phyloP scores from a whole-genome alignment of 495 filamentous ascomycete genomes.

The Penicillium manginii region DNA sequence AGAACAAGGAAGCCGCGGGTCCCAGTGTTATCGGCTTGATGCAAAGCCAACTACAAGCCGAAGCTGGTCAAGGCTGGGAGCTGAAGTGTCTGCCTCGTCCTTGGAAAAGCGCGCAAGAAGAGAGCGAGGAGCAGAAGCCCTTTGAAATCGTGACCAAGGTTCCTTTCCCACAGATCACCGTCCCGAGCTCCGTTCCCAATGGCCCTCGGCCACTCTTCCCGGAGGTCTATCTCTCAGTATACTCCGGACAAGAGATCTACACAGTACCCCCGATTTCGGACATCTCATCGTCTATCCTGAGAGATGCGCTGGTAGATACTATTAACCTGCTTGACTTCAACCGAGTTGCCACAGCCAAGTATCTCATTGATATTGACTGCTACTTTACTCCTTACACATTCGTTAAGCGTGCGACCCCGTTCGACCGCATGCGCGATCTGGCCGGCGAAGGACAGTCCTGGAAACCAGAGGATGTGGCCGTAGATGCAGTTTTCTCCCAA shows the following conservation, averaged over 20 bases:
- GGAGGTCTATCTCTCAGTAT: conserved; percentile 93
- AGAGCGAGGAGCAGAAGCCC: conserved; percentile 42
- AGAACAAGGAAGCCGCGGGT: conserved; percentile 52
- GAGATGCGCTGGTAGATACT: conserved; percentile 87
- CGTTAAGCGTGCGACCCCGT: conserved; percentile 87
- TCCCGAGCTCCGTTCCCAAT: conserved; percentile 74
- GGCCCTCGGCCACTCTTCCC: conserved; percentile 82
- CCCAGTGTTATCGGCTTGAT: conserved; percentile 80
- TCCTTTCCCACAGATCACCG: conserved; percentile 68
- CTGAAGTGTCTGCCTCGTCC: conserved; percentile 83
- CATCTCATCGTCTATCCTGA: conserved; percentile 78
- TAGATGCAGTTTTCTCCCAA: conserved; percentile 96
- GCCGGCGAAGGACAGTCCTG: conserved; percentile 69
- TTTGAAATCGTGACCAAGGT: conserved; percentile 68
- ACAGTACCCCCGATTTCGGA: conserved; percentile 80
- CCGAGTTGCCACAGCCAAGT: conserved; percentile 81
- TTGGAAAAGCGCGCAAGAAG: conserved; percentile 64
- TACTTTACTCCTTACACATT: conserved; percentile 90
- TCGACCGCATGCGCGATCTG: conserved; percentile 83
- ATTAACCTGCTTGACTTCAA: conserved; percentile 96
- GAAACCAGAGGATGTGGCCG: conserved; percentile 98
- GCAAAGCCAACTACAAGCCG: conserved; percentile 80
- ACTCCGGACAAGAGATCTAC: conserved; percentile 83
- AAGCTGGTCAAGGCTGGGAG: conserved; percentile 71
- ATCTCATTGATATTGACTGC: conserved; percentile 90